A percentile compares a stretch with the other conserved stretches of the same genome.
phyloP scores from a whole-genome alignment of 2,329 filamentous ascomycete species.

The Colletotrichum spinosum region DNA sequence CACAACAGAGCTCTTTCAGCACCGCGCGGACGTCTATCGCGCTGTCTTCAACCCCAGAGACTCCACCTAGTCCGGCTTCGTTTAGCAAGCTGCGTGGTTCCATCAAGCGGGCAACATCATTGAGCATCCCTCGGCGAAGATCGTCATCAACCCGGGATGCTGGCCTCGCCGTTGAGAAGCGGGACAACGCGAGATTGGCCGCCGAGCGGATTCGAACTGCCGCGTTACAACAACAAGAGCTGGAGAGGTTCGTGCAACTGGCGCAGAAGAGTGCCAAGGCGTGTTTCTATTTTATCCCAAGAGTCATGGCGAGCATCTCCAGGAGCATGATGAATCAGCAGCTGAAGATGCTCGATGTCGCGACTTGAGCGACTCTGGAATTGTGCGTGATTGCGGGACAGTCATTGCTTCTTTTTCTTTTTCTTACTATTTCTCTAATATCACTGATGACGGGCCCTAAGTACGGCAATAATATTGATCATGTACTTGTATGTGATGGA shows the following conservation, averaged over 20 bases:
- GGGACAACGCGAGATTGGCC: background rate
- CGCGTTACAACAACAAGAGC: background rate
- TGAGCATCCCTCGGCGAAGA: background rate
- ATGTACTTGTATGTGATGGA: background rate
- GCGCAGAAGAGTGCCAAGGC: constrained; percentile 20
- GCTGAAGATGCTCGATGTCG: constrained; percentile 3
- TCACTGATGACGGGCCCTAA: background rate
- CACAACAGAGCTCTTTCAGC: background rate
- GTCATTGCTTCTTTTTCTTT: background rate
- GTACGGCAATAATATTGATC: background rate
- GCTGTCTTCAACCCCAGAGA: background rate
- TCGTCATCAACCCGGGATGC: background rate
- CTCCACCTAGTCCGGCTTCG: background rate
- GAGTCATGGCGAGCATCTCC: background rate
- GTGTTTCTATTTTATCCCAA: constrained; percentile 13
- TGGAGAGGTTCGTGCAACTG: background rate
- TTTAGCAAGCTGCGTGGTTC: constrained; percentile 17
- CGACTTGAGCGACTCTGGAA: background rate
- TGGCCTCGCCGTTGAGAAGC: background rate
- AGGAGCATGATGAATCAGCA: constrained; percentile 10
- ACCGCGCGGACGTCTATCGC: constrained; percentile 9
- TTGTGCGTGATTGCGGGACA: background rate
- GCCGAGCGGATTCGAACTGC: background rate
- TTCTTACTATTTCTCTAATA: background rate
- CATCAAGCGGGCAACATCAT: background rate